Evolutionary conservation across 2,329 filamentous ascomycete genomes (phyloP), one percentile per base, ranked within the genome.

Genomic region (Aspergillus proliferans): DNA sequence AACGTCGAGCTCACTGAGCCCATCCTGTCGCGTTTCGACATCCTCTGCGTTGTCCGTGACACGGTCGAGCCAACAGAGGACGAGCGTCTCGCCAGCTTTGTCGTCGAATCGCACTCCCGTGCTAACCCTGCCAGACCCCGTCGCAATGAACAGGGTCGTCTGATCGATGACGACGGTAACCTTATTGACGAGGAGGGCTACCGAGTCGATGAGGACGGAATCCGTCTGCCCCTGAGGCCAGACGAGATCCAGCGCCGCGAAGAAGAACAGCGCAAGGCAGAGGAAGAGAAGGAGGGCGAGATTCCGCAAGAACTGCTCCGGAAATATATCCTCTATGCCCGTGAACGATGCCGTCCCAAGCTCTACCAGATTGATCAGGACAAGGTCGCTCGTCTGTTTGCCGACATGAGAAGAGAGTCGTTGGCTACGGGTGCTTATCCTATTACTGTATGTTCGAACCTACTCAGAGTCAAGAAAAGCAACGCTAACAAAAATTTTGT

Each of bases 341-440:
- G 92, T 28, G 90, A 96, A 69, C 87, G 86, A 61, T 94, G 88
- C 69, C 81, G 81, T 47, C 93, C 93, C 7, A 97, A 95, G 73
- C 79, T 98, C 7, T 95, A 96, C 68, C 88, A 97, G 67, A 95
- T 98, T 71, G 93, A 98, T 59, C 88, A 96, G 68, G 93, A 97
- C 73, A 98, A 98, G 76, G 83, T 98, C 28, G 88, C 93, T 2
- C 81, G 92, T 45, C 77, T 98, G 7, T 98, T 97, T 66, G 88
- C 91, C 24, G 93, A 98, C 65, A 97, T 98, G 92, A 80, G 93
- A 59, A 80, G 90, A 58, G 93, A 98, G 71, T 91, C 86, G 21
- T 75, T 96, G 53, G 91, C 91, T 1, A 98, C 93, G 21, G 93
- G 93, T 19, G 93, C 92, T 19, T 98, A 97, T 69, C 93, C 93